These are phyloP conservation scores for Globisporangium perplexum DNA, from an alignment of 352 stramenopile genomes.

Conservation along the genomic window DNA sequence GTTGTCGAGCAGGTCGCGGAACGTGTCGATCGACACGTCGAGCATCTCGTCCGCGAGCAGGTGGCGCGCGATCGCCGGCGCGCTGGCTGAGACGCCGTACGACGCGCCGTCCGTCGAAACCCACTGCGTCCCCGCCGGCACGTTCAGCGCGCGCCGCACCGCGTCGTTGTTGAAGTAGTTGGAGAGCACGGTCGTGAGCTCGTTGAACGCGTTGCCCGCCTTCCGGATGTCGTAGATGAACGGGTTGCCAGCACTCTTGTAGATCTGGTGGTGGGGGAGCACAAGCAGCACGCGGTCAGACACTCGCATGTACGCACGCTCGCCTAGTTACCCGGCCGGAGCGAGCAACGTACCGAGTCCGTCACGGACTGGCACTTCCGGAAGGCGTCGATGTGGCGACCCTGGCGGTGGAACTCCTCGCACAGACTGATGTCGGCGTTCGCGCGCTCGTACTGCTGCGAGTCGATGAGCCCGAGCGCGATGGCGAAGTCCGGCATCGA, in stretches of 20 bases:
- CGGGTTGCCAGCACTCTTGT: slow-evolving; percentile 63
- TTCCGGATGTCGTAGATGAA: slow-evolving; percentile 85
- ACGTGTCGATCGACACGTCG: slow-evolving; percentile 69
- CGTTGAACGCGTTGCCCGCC: slow-evolving; percentile 45
- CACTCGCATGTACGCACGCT: neutral
- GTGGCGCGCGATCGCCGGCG: slow-evolving; percentile 62
- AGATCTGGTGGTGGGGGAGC: slow-evolving; percentile 43
- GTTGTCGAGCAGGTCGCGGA: slow-evolving; percentile 72
- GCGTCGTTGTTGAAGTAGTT: slow-evolving; percentile 82
- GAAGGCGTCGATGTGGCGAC: slow-evolving; percentile 69
- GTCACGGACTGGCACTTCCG: slow-evolving; percentile 57
- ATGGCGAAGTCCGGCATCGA: slow-evolving; percentile 80
- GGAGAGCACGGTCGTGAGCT: slow-evolving; percentile 40
- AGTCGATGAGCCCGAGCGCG: slow-evolving; percentile 74
- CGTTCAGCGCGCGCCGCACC: slow-evolving; percentile 84
- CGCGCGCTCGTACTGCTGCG: slow-evolving; percentile 71
- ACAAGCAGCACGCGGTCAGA: neutral
- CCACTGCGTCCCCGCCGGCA: slow-evolving; percentile 60
- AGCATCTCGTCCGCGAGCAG: slow-evolving; percentile 71
- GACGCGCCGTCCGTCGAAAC: slow-evolving; percentile 53
- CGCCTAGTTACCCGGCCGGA: neutral
- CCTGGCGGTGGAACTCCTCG: slow-evolving; percentile 68
- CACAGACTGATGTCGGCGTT: slow-evolving; percentile 72
- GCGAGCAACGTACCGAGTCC: slow-evolving; percentile 26
- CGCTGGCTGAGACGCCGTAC: slow-evolving; percentile 44